Percentiles rank a stretch among this genome's conserved stretches.
Evolutionary conservation across 1,284 basidiomycete species (phyloP).

Genomic region (Sanguinoderma infundibulare): DNA sequence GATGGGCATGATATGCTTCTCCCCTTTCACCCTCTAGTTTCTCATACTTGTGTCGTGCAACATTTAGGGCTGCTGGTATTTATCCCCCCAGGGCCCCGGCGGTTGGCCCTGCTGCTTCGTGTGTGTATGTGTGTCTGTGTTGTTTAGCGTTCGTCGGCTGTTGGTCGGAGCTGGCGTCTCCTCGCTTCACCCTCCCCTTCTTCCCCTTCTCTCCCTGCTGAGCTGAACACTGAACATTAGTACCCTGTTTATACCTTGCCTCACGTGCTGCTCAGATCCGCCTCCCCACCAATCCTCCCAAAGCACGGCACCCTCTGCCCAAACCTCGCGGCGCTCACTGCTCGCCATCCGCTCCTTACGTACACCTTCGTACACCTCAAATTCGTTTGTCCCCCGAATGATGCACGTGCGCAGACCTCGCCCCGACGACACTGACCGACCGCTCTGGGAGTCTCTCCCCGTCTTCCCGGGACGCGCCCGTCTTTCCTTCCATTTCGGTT

Average conservation of each 20-base stretch:
- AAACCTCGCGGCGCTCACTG: background rate
- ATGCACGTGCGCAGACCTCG: too few relatives aligned
- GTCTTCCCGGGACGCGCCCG: background rate
- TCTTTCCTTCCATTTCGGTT: background rate
- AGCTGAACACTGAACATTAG: background rate
- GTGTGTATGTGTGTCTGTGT: background rate
- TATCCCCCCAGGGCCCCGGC: background rate
- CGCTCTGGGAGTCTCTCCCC: background rate
- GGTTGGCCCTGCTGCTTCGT: slow-evolving; percentile 2
- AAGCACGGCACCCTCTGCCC: background rate
- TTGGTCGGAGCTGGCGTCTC: slow-evolving; percentile 7
- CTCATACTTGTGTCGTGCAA: background rate
- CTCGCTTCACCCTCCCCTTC: background rate
- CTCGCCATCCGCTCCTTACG: too few relatives aligned
- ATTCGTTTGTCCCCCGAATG: too few relatives aligned
- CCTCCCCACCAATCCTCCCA: too few relatives aligned
- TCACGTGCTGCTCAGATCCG: too few relatives aligned
- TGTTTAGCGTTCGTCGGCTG: slow-evolving; percentile 6
- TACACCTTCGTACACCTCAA: too few relatives aligned
- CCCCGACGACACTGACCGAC: background rate
- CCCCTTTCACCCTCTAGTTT: background rate
- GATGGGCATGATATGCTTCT: background rate
- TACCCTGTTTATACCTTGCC: background rate
- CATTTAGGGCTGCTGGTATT: slow-evolving; percentile 8
- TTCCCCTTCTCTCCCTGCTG: background rate